phyloP scores from a whole-genome alignment of 139 green algal species.

The Chlorella sp. region DNA sequence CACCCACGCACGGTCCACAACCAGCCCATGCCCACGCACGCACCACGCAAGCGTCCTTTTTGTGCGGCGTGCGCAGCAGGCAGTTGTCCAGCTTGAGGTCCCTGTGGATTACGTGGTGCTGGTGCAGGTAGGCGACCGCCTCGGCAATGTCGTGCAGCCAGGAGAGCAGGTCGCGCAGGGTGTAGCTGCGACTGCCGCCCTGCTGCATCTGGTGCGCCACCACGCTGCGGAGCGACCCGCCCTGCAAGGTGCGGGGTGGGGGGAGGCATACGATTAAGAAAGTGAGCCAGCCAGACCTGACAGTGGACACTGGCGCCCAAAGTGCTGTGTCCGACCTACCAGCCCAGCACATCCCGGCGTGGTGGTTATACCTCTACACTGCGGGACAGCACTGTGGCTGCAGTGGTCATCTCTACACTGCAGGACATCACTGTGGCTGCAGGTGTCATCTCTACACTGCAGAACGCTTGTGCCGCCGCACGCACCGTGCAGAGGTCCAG shows the following conservation, averaged over 20 bases:
- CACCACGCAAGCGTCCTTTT: not conserved
- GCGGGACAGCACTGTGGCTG: not conserved
- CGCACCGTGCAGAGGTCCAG: not conserved
- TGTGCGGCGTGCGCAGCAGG: not conserved
- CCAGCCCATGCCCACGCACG: too few relatives aligned
- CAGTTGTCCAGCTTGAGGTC: not conserved
- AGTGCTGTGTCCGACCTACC: too few relatives aligned
- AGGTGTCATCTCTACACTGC: not conserved
- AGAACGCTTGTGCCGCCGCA: not conserved
- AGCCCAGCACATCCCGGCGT: too few relatives aligned
- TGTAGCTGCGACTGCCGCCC: not conserved
- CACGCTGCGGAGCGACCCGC: not conserved
- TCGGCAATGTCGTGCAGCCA: constrained; percentile 2
- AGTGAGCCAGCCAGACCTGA: not conserved
- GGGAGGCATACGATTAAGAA: not conserved
- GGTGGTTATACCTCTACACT: not conserved
- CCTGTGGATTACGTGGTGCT: not conserved
- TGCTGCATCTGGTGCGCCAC: not conserved
- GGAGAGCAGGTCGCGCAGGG: not conserved
- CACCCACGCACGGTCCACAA: too few relatives aligned
- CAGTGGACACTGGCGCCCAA: not conserved
- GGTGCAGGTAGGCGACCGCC: not conserved
- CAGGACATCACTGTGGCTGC: not conserved
- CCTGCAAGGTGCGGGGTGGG: not conserved
- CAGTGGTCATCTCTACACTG: not conserved